A percentile compares a stretch with the other conserved stretches of the same genome.
Evolutionary conservation across 2,329 filamentous ascomycete genomes (phyloP).

Genomic region (Neocatenulostroma microsporum): DNA sequence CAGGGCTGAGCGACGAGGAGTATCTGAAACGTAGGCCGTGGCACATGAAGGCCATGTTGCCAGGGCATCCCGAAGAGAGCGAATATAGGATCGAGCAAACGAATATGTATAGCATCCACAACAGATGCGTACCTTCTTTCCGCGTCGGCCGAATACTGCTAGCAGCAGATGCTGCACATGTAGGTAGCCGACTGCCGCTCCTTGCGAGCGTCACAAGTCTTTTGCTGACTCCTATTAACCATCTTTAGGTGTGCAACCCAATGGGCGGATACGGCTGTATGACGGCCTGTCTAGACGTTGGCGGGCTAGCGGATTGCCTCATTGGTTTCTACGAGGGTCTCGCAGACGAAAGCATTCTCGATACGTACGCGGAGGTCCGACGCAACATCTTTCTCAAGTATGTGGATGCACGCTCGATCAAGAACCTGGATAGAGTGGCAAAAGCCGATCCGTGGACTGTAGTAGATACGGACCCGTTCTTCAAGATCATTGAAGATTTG

Average conservation of each 20-base stretch:
- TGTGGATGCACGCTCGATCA: constrained; percentile 25
- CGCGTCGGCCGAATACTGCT: constrained; percentile 29
- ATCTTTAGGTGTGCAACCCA: constrained; percentile 4
- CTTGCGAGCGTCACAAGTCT: no score
- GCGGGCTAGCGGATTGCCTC: constrained; percentile 19
- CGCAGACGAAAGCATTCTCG: constrained; percentile 24
- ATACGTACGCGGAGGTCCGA: constrained; percentile 29
- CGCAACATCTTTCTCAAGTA: constrained; percentile 29
- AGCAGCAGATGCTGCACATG: constrained; percentile 35
- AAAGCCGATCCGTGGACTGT: constrained; percentile 21
- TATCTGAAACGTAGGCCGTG: constrained; percentile 14
- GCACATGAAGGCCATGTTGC: constrained; percentile 21
- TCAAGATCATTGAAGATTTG: constrained; percentile 15
- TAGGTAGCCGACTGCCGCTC: no score
- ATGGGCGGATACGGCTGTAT: constrained; percentile 21
- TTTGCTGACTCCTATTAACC: no score
- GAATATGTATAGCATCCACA: constrained; percentile 38
- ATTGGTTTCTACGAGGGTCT: constrained; percentile 14
- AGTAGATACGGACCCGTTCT: constrained; percentile 20
- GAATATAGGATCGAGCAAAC: constrained; percentile 30
- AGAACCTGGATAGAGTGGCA: constrained; percentile 18
- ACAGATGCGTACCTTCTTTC: constrained; percentile 29
- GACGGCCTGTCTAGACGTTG: constrained; percentile 21
- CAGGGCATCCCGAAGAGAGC: constrained; percentile 18
- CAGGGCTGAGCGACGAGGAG: constrained; percentile 22